Evolutionary conservation across 140 eudicot species (phyloP).

Genomic region (Anethum foeniculum): DNA sequence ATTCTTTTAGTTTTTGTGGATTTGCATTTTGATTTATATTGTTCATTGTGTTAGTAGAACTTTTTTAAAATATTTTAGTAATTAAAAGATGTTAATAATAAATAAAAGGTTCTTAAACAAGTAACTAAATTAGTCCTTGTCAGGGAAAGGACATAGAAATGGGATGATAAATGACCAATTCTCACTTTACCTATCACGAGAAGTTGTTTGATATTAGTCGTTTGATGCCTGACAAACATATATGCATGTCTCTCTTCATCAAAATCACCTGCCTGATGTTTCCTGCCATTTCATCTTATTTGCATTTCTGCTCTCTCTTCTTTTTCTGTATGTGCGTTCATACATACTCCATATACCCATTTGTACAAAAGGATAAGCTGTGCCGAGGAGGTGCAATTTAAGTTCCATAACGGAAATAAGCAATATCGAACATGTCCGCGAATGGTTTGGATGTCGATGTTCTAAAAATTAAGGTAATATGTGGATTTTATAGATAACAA

Average conservation of each 20-base stretch:
- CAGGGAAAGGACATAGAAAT: neutral
- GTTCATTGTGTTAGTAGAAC: neutral
- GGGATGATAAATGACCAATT: neutral
- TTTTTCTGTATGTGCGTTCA: neutral
- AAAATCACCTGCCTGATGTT: neutral
- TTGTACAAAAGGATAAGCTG: neutral
- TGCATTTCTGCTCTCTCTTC: neutral
- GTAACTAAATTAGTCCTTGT: neutral
- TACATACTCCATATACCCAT: neutral
- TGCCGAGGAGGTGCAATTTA: neutral
- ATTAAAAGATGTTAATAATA: neutral
- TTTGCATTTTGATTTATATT: neutral
- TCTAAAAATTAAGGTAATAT: neutral
- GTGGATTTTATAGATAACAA: neutral
- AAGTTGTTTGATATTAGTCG: slow-evolving; percentile 3
- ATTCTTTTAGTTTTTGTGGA: no score
- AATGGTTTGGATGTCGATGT: neutral
- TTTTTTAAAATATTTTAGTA: neutral
- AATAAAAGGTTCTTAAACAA: no score
- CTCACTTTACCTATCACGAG: neutral
- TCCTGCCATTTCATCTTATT: neutral
- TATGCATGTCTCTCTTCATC: slow-evolving; percentile 9
- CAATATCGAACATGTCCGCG: neutral
- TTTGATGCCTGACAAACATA: slow-evolving; percentile 6
- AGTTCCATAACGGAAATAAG: neutral